These are phyloP conservation scores for Hanseniaspora mollemarum DNA, from an alignment of 805 yeast genomes.

Conservation along the genomic window DNA sequence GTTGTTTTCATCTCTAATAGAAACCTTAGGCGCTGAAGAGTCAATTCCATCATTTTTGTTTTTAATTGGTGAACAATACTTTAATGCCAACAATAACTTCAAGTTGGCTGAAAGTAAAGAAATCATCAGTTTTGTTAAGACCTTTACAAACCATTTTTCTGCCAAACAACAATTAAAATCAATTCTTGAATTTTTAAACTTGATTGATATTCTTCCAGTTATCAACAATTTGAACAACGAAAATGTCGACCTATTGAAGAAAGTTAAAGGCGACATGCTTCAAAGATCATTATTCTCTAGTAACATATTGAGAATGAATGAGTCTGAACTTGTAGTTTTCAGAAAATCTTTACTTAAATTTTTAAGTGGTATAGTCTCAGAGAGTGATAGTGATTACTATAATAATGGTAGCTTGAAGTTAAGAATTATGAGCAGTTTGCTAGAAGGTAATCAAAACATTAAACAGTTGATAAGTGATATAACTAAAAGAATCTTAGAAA, in stretches of 20 bases:
- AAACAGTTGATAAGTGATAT: conserved; percentile 24
- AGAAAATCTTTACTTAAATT: conserved; percentile 46
- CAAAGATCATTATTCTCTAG: conserved; percentile 55
- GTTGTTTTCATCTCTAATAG: conserved; percentile 64
- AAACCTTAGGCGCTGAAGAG: conserved; percentile 55
- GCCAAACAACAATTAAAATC: conserved; percentile 58
- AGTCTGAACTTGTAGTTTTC: conserved; percentile 39
- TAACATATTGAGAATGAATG: conserved; percentile 40
- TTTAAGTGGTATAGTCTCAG: conserved; percentile 41
- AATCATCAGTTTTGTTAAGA: conserved; percentile 57
- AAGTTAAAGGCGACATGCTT: conserved; percentile 32
- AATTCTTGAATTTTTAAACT: conserved; percentile 37
- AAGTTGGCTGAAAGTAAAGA: conserved; percentile 57
- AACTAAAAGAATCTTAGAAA: conserved; percentile 22
- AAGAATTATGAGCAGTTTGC: conserved; percentile 41
- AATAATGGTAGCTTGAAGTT: conserved; percentile 36
- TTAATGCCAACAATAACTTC: conserved; percentile 41
- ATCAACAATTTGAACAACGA: conserved; percentile 29
- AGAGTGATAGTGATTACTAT: conserved; percentile 26
- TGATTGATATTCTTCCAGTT: conserved; percentile 23
- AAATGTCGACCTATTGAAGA: conserved; percentile 24
- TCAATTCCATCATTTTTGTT: conserved; percentile 65
- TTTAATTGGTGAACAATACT: conserved; percentile 70
- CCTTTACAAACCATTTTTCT: conserved; percentile 57
- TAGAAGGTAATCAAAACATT: conserved; percentile 31